phyloP scores from a whole-genome alignment of 495 filamentous ascomycete species.

The Trichoderma reesei region DNA sequence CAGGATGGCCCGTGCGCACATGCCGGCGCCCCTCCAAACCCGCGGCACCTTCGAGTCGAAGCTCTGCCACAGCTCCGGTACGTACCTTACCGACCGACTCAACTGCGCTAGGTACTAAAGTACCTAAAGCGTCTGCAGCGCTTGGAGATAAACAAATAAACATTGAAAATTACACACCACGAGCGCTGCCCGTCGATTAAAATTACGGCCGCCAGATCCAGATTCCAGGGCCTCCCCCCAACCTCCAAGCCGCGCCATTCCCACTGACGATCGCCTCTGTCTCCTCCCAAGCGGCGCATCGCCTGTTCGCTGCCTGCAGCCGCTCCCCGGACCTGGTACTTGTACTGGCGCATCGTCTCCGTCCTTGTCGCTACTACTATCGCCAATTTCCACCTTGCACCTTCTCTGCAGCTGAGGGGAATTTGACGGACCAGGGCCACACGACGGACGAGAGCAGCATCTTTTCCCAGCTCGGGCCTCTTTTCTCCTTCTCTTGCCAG shows the following conservation, averaged over 20 bases:
- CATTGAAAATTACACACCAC: not conserved
- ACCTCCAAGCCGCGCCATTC: not conserved
- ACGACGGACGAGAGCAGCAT: not conserved
- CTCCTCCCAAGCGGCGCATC: not conserved
- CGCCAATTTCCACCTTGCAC: conserved; percentile 4
- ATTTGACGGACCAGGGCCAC: not conserved
- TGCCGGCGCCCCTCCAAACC: not conserved
- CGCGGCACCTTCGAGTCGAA: not conserved
- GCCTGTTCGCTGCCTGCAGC: not conserved
- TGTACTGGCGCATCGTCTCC: not conserved
- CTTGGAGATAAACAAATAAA: conserved; percentile 9
- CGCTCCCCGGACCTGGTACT: not conserved
- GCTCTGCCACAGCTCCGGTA: not conserved
- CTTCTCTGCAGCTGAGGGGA: conserved; percentile 5
- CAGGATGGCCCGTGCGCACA: conserved; percentile 5
- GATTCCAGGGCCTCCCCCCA: not conserved
- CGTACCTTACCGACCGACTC: no score
- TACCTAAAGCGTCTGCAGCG: conserved; percentile 7
- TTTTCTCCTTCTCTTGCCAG: not conserved
- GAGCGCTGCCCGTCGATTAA: not conserved
- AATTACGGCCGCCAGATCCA: not conserved
- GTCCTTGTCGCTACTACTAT: not conserved
- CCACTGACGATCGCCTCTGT: not conserved
- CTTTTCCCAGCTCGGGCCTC: not conserved
- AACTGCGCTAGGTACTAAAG: no score